Conservation (phyloP, 1,139 yeast species). For the Magnusiomyces suaveolens region DNA sequence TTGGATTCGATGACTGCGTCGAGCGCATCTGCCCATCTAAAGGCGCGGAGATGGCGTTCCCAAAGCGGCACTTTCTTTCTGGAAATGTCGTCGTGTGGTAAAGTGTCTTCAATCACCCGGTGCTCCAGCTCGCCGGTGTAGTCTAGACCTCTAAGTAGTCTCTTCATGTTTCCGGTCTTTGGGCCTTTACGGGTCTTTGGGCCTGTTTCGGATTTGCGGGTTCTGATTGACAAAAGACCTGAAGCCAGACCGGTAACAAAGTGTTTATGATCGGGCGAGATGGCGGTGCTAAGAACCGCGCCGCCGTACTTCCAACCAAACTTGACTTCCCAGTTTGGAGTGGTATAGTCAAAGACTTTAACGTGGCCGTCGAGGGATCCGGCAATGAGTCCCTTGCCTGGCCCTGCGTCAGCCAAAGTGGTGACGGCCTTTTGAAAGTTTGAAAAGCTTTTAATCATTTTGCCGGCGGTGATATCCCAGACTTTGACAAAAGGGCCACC, state of each 20-base stretch:
- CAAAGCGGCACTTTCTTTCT: slow-evolving; percentile 62
- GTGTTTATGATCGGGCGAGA: slow-evolving; percentile 83
- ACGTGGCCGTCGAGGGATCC: slow-evolving; percentile 97
- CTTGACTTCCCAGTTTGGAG: slow-evolving; percentile 74
- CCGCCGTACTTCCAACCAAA: slow-evolving; percentile 98
- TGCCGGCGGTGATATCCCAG: slow-evolving; percentile 84
- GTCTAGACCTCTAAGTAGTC: slow-evolving; percentile 86
- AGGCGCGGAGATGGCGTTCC: slow-evolving; percentile 75
- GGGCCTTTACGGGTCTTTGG: slow-evolving; percentile 35
- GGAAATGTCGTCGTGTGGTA: slow-evolving; percentile 30
- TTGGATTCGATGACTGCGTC: slow-evolving; percentile 78
- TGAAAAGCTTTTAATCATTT: slow-evolving; percentile 50
- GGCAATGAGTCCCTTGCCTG: slow-evolving; percentile 57
- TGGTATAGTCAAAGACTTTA: slow-evolving; percentile 74
- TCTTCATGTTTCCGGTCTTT: slow-evolving; percentile 48
- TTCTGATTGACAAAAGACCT: slow-evolving; percentile 79
- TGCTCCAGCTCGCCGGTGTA: slow-evolving; percentile 86
- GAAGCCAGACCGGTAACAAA: slow-evolving; percentile 90
- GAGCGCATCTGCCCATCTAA: slow-evolving; percentile 87
- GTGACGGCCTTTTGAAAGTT: slow-evolving; percentile 94
- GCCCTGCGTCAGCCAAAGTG: slow-evolving; percentile 54
- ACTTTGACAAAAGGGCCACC: slow-evolving; percentile 74
- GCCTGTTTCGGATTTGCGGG: slow-evolving; percentile 55
- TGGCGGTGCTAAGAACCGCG: slow-evolving; percentile 80
- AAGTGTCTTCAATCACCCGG: slow-evolving; percentile 47